These are phyloP conservation scores for Podospora tetraspora DNA, from an alignment of 495 filamentous ascomycete genomes.

Conservation along the genomic window DNA sequence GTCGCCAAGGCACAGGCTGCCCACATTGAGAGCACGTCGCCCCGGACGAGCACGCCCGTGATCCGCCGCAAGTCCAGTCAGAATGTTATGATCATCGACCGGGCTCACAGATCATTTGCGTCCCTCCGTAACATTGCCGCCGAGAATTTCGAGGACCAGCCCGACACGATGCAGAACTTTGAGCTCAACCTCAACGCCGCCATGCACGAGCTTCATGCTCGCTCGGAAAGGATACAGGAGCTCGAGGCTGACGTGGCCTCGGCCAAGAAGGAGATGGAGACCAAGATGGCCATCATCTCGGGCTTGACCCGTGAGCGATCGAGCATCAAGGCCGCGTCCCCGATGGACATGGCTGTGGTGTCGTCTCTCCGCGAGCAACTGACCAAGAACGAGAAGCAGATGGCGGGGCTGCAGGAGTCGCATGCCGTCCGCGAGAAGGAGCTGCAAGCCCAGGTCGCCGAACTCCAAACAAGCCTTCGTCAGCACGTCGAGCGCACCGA, in stretches of 20 bases:
- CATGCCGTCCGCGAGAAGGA: constrained; percentile 70
- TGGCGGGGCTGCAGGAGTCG: constrained; percentile 64
- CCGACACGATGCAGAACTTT: constrained; percentile 85
- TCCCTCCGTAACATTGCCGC: constrained; percentile 79
- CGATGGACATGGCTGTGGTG: constrained; percentile 91
- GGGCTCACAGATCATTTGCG: constrained; percentile 86
- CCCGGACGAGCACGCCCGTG: constrained; percentile 58
- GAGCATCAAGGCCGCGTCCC: constrained; percentile 70
- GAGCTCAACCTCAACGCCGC: constrained; percentile 86
- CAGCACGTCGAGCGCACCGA: constrained; percentile 28
- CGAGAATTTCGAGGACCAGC: constrained; percentile 75
- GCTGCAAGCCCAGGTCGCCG: constrained; percentile 62
- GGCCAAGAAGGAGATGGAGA: constrained; percentile 92
- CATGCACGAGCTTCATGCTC: constrained; percentile 83
- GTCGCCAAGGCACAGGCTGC: constrained; percentile 66
- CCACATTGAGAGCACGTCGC: constrained; percentile 53
- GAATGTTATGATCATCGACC: constrained; percentile 81
- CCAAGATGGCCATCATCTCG: constrained; percentile 88
- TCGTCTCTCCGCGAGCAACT: constrained; percentile 81
- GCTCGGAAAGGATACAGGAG: constrained; percentile 83
- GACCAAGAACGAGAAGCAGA: constrained; percentile 74
- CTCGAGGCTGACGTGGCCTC: constrained; percentile 79
- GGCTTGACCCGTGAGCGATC: constrained; percentile 88
- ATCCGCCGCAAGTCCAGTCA: constrained; percentile 94
- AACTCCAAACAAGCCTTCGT: constrained; percentile 54